phyloP scores from a whole-genome alignment of 78 protist genomes.

The Dictyostelium capitatum region DNA sequence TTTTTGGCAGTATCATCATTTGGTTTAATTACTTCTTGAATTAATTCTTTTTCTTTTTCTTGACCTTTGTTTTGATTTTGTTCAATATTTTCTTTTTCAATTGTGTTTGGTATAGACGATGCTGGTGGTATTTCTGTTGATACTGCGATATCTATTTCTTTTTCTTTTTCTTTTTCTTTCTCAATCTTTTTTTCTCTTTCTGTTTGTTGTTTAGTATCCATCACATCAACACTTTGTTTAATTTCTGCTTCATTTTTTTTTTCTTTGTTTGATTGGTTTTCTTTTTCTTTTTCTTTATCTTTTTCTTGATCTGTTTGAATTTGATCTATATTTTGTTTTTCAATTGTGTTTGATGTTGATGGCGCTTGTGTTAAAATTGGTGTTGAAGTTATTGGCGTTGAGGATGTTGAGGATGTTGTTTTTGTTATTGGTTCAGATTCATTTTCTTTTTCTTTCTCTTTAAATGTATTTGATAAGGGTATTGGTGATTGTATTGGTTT shows the following conservation, averaged over 20 bases:
- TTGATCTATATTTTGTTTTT: neutral
- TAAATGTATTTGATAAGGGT: no score
- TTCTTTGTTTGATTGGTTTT: neutral
- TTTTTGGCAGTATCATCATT: no score
- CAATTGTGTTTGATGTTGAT: no score
- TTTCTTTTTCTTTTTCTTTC: neutral
- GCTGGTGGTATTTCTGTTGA: no score
- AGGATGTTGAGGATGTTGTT: no score
- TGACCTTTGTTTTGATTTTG: neutral
- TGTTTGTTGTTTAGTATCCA: neutral
- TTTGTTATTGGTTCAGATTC: no score
- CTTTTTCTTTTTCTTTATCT: neutral
- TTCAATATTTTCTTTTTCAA: neutral
- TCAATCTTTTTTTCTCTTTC: neutral
- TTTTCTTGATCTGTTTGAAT: neutral
- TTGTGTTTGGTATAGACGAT: no score
- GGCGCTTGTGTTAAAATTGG: no score
- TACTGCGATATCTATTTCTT: neutral
- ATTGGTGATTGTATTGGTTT: no score
- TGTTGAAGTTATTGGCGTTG: no score
- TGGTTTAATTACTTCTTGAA: neutral
- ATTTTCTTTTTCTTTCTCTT: no score
- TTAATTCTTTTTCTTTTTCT: neutral
- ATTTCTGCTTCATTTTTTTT: neutral
- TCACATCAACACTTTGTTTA: neutral